These are phyloP conservation scores for Cladosporium sp. DNA, from an alignment of 2,329 filamentous ascomycete genomes.

Conservation along the genomic window DNA sequence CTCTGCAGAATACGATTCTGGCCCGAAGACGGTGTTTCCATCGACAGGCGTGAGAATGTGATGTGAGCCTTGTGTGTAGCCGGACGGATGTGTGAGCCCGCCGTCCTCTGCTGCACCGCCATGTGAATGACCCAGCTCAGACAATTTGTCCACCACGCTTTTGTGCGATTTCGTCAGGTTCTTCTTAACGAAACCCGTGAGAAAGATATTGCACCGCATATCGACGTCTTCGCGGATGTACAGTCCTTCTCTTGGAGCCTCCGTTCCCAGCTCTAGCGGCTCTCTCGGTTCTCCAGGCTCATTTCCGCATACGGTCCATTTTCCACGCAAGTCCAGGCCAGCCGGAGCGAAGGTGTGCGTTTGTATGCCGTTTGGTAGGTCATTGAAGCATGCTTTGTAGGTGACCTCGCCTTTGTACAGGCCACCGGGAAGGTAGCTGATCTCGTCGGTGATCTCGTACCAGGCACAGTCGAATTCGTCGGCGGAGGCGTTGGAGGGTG, in stretches of 20 bases:
- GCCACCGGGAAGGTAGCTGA: slow-evolving; percentile 67
- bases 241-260: slow-evolving; percentile 62
- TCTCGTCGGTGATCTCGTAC: slow-evolving; percentile 75
- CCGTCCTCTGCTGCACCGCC: not conserved
- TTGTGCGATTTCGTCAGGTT: slow-evolving; percentile 73
- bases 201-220: slow-evolving; percentile 72
- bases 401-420: slow-evolving; percentile 61
- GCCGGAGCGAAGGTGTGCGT: slow-evolving; percentile 81
- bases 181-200: slow-evolving; percentile 73
- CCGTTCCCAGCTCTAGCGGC: slow-evolving; percentile 57
- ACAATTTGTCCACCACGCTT: slow-evolving; percentile 50
- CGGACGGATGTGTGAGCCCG: not conserved
- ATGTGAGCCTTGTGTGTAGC: not conserved
- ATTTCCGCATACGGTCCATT: slow-evolving; percentile 71
- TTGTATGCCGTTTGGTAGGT: slow-evolving; percentile 66
- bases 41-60: not conserved
- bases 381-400: slow-evolving; percentile 77
- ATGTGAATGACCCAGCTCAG: not conserved
- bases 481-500: slow-evolving; percentile 60
- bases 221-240: slow-evolving; percentile 84
- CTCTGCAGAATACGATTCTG: not conserved
- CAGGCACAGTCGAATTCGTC: slow-evolving; percentile 68
- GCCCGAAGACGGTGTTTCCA: slow-evolving; percentile 3
- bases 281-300: slow-evolving; percentile 65
- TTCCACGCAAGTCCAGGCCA: slow-evolving; percentile 71